These are phyloP conservation scores for Vitis hybrid DNA, from an alignment of 177 flowering plant genomes.

Conservation along the genomic window DNA sequence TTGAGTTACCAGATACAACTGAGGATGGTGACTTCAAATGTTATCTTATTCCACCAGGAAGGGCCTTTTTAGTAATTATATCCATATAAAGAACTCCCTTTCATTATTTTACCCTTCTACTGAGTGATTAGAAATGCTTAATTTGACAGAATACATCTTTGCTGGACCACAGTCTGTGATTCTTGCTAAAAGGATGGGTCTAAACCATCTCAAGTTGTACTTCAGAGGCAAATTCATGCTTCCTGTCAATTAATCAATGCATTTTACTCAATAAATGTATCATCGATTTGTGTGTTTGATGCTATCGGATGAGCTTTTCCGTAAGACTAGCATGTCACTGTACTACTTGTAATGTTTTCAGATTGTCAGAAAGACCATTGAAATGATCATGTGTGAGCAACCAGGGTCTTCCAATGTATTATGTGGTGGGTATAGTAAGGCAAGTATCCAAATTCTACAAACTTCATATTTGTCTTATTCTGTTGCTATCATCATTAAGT, in stretches of 20 bases:
- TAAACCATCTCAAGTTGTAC: neutral
- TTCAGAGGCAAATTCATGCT: no score
- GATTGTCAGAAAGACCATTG: slow-evolving; percentile 54
- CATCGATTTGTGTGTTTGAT: neutral
- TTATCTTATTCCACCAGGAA: no score
- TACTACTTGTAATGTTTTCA: slow-evolving; percentile 23
- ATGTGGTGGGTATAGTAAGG: slow-evolving; percentile 54
- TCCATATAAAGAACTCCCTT: no score
- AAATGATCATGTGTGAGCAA: slow-evolving; percentile 29
- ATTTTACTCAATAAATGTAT: neutral
- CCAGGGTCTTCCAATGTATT: slow-evolving; percentile 36
- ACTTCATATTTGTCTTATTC: neutral
- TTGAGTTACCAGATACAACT: no score
- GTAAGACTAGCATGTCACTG: neutral
- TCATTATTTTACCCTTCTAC: no score
- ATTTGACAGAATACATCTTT: neutral
- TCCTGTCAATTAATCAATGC: neutral
- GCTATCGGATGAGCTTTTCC: neutral
- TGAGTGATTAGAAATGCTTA: neutral
- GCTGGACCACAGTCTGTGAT: neutral
- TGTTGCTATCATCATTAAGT: neutral
- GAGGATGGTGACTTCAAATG: no score
- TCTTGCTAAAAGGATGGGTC: no score
- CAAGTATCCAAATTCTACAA: slow-evolving; percentile 13
- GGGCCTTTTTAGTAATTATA: no score